A percentile compares a stretch with the other conserved stretches of the same genome.
These are phyloP conservation scores for Plasmodium berghei DNA, from an alignment of 169 alveolate species.

Conservation along the genomic window DNA sequence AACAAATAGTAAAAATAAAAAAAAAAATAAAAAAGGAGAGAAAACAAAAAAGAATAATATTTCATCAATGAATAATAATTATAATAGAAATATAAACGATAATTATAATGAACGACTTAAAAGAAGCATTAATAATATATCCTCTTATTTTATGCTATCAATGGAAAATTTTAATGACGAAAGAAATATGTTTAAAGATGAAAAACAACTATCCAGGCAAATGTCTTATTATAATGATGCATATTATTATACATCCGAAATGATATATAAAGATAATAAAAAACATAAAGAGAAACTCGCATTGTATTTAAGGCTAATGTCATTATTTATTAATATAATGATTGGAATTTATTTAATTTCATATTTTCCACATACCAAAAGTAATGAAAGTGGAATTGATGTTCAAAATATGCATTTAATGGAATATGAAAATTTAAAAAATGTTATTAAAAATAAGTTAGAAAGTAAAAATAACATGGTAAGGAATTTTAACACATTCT, in stretches of 20 bases:
- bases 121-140: constrained; percentile 18
- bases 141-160: constrained; percentile 52
- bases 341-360: constrained; percentile 61
- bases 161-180: constrained; percentile 59
- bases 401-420: constrained; percentile 11
- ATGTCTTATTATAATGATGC: constrained; percentile 74
- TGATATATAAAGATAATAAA: constrained; percentile 59
- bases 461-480: constrained; percentile 10
- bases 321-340: constrained; percentile 54
- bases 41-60: constrained; percentile 21
- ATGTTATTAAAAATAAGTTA: constrained; percentile 20
- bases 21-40: constrained; percentile 2
- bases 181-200: constrained; percentile 58
- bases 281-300: constrained; percentile 55
- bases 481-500: background rate
- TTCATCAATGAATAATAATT: background rate
- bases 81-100: background rate
- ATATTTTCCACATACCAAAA: constrained; percentile 40
- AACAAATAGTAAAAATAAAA: constrained; percentile 2
- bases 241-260: constrained; percentile 65
- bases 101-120: background rate
- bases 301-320: constrained; percentile 55
- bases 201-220: constrained; percentile 63
- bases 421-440: constrained; percentile 36
- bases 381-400: constrained; percentile 16